Evolutionary conservation across 139 green algal genomes (phyloP).

Genomic region (Nannochloris sp.): DNA sequence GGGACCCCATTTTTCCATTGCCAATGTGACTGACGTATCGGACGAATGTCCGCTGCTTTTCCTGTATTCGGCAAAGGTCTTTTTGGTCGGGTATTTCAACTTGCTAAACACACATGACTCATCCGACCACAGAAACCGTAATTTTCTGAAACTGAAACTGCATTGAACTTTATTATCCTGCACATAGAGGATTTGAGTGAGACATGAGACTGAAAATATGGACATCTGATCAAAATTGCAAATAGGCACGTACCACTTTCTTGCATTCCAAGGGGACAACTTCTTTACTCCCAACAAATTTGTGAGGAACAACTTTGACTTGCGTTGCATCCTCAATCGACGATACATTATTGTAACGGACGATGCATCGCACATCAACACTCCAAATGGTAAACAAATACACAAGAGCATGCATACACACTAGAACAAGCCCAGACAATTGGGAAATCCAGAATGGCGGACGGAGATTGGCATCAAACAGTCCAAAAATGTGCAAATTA

Average conservation of each 20-base stretch:
- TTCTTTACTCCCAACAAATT: conserved; percentile 50
- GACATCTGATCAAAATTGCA: no score
- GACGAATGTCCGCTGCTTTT: conserved; percentile 33
- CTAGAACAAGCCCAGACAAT: neutral
- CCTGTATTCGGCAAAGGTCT: conserved; percentile 44
- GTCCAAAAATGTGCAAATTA: neutral
- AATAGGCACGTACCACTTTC: neutral
- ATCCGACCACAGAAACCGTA: conserved; percentile 57
- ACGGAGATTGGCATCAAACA: neutral
- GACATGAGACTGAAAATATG: no score
- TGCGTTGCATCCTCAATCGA: conserved; percentile 19
- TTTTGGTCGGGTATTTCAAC: conserved; percentile 56
- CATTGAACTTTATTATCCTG: conserved; percentile 27
- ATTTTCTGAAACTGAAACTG: conserved; percentile 69
- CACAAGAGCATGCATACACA: conserved; percentile 8
- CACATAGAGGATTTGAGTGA: neutral
- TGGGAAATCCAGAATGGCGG: neutral
- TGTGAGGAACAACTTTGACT: conserved; percentile 46
- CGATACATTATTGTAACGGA: conserved; percentile 6
- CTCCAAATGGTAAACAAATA: conserved; percentile 29
- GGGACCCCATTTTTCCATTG: conserved; percentile 51
- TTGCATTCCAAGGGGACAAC: conserved; percentile 49
- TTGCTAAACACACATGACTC: conserved; percentile 46
- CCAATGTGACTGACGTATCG: conserved; percentile 30
- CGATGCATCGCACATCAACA: conserved; percentile 9